phyloP scores from a whole-genome alignment of 768 basidiomycete genomes.

The Chalciporus pseudorubinellus region DNA sequence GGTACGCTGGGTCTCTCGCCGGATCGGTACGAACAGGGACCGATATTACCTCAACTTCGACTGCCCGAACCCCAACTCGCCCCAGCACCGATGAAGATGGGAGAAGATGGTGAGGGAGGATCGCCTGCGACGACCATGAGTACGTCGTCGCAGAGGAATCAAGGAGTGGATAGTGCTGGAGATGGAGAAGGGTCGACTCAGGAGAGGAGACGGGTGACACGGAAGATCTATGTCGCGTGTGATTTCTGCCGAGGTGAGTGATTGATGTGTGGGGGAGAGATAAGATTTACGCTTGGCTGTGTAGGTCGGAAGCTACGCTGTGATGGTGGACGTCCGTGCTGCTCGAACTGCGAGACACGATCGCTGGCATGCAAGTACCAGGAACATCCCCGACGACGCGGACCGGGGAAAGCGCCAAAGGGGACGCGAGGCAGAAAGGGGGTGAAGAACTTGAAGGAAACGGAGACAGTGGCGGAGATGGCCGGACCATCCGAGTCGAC shows the following conservation, averaged over 20 bases:
- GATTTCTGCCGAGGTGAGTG: constrained; percentile 72
- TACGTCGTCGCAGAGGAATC: constrained; percentile 11
- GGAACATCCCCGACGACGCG: constrained; percentile 53
- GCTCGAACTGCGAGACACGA: constrained; percentile 60
- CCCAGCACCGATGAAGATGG: constrained; percentile 1
- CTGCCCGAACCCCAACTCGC: constrained; percentile 21
- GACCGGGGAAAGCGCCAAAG: constrained; percentile 73
- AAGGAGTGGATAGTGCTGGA: constrained; percentile 17
- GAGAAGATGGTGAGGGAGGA: constrained; percentile 17
- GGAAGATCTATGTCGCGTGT: constrained; percentile 55
- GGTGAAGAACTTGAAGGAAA: constrained; percentile 26
- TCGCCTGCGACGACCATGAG: constrained; percentile 4
- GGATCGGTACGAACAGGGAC: constrained; percentile 19
- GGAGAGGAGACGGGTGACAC: constrained; percentile 22
- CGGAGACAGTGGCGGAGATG: constrained; percentile 22
- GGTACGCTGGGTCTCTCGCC: constrained; percentile 18
- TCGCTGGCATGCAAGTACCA: constrained; percentile 54
- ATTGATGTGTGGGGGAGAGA: not conserved
- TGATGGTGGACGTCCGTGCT: constrained; percentile 62
- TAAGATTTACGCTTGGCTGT: not conserved
- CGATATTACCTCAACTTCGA: constrained; percentile 29
- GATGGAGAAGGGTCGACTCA: constrained; percentile 6
- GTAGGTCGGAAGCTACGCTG: constrained; percentile 75
- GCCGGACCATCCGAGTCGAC: constrained; percentile 28
- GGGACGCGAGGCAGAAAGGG: constrained; percentile 49